Conservation (phyloP, 805 yeast species). For the Nakazawaea ernobii region DNA sequence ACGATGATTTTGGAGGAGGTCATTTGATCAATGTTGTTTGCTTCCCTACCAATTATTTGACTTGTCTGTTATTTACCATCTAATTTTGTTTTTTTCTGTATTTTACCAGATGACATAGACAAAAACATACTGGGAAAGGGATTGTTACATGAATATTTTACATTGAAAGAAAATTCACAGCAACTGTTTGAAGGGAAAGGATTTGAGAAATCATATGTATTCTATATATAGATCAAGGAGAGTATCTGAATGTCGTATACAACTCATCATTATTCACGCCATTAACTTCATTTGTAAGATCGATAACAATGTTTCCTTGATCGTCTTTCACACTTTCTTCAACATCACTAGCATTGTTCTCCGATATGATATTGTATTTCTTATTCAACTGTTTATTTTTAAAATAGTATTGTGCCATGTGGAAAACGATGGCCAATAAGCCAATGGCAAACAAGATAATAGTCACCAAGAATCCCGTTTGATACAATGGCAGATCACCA, state of each 20-base stretch:
- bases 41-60: background rate
- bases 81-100: no score
- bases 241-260: slow-evolving; percentile 6
- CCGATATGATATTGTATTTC: background rate
- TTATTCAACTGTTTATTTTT: slow-evolving; percentile 9
- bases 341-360: background rate
- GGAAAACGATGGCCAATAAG: background rate
- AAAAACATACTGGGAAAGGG: no score
- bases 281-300: background rate
- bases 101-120: no score
- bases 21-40: background rate
- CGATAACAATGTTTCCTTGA: slow-evolving; percentile 3
- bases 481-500: slow-evolving; percentile 15
- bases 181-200: no score
- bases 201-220: no score
- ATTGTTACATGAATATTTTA: no score
- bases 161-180: no score
- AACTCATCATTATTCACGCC: slow-evolving; percentile 2
- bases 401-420: slow-evolving; percentile 7
- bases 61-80: background rate
- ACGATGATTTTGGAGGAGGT: slow-evolving; percentile 1
- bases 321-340: background rate
- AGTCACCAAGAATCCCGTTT: slow-evolving; percentile 11
- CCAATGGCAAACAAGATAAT: slow-evolving; percentile 4
- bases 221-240: slow-evolving; percentile 1